Evolutionary conservation across 1,284 basidiomycete genomes (phyloP), one percentile per base, ranked within the genome.

Genomic region (Moesziomyces antarcticus): DNA sequence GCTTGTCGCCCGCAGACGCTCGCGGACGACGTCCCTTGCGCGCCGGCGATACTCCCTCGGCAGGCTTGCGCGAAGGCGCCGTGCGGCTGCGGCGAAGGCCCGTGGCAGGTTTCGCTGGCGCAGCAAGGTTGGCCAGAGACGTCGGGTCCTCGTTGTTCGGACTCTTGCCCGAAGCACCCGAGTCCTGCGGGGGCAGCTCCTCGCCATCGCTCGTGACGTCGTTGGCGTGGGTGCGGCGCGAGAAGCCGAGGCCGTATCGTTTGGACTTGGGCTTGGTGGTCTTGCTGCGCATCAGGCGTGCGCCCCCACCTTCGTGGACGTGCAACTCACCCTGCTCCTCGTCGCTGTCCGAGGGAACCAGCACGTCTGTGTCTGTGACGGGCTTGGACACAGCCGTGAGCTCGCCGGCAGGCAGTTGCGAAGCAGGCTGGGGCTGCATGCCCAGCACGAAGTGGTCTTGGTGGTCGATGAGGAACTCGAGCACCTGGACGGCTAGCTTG

Each of bases 381-480:
- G 77, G 67, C 33, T 67, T 71, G 14, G 75, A 76, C 5, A 81
- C 78, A 4, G 67, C 74, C 1, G 82, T 81, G 37, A 84, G 67
- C 35, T 83, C 75, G 30, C 69, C 73, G 3, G 72, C 69, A 0
- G 55, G 56, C 18, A 81, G 46, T 37, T 79, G 73, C 16, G 77
- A 65, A 11, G 77, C 64, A 0, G 80, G 78, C n/a, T 76, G 76
- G 3, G 75, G 73, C 4, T 75, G 74, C 62, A 81, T 69, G 52
- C 73, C 81, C 3, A 84, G 72, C 33, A 84, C 79, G 51, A 84
- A 84, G 37, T 77, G 69, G 57, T 82, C 81, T 50, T 83, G 82
- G 56, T 83, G 78, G 25, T 89, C 91, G 78, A 99, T 98, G 58
- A 99, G 87, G 84, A 97, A 98, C 82, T 97, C 93, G 56, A 99